These are phyloP conservation scores for Termitomyces sp. DNA, from an alignment of 768 basidiomycete species.

Conservation along the genomic window DNA sequence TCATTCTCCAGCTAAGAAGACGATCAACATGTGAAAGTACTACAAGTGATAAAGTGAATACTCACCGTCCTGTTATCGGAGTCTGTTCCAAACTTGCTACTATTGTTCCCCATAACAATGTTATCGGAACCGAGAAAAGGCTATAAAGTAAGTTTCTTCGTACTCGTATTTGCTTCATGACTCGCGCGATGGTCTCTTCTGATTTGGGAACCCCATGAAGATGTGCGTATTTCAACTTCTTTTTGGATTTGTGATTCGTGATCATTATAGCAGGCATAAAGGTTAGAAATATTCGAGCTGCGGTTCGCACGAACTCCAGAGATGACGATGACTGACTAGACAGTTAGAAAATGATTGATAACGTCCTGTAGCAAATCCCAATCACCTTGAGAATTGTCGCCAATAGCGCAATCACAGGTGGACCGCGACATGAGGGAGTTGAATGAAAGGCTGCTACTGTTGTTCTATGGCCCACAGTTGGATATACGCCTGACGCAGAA, in stretches of 20 bases:
- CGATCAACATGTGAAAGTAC: background rate
- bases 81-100: constrained; percentile 73
- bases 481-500: background rate
- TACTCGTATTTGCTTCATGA: constrained; percentile 46
- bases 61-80: constrained; percentile 83
- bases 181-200: constrained; percentile 46
- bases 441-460: constrained; percentile 32
- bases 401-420: constrained; percentile 52
- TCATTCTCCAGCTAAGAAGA: constrained; percentile 72
- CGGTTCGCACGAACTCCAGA: constrained; percentile 66
- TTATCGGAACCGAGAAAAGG: constrained; percentile 58
- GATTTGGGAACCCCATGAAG: constrained; percentile 48
- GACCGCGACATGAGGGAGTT: constrained; percentile 29
- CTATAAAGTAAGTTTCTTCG: constrained; percentile 49
- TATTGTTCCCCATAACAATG: constrained; percentile 66
- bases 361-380: background rate
- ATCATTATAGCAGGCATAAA: constrained; percentile 69
- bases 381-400: constrained; percentile 61
- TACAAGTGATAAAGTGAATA: constrained; percentile 2
- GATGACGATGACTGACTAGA: constrained; percentile 65
- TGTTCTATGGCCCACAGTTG: constrained; percentile 2
- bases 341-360: constrained; percentile 7
- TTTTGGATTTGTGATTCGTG: constrained; percentile 51
- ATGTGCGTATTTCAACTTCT: constrained; percentile 47
- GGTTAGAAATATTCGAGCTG: constrained; percentile 69